phyloP scores from a whole-genome alignment of 2,329 filamentous ascomycete species.

The Diaporthe sp. region DNA sequence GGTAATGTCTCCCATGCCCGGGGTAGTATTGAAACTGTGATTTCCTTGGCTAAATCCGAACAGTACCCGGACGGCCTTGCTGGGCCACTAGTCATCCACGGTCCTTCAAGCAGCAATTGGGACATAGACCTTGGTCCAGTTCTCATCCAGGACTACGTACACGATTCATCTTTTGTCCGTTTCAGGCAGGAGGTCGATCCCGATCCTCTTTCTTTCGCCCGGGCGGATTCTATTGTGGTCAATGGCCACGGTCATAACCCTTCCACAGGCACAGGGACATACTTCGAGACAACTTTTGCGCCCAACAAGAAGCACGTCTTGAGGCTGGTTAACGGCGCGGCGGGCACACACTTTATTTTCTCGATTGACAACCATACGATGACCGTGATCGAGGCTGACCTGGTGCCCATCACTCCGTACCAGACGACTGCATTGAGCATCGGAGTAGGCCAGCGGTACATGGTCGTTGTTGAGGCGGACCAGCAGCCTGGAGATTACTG shows the following conservation, averaged over 20 bases:
- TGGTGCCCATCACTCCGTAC: constrained; percentile 57
- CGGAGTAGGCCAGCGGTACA: constrained; percentile 51
- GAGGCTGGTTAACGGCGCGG: constrained; percentile 57
- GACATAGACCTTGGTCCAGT: constrained; percentile 62
- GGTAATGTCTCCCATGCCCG: constrained; percentile 47
- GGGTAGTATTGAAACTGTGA: constrained; percentile 39
- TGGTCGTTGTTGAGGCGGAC: constrained; percentile 55
- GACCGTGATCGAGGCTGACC: constrained; percentile 60
- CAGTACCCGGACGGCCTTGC: constrained; percentile 58
- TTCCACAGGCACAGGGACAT: constrained; percentile 38
- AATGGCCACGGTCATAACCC: constrained; percentile 49
- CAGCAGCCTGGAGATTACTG: constrained; percentile 41
- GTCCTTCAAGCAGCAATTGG: constrained; percentile 58
- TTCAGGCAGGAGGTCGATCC: constrained; percentile 41
- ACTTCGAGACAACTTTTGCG: constrained; percentile 42
- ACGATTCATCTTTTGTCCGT: constrained; percentile 43
- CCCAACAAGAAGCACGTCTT: constrained; percentile 56
- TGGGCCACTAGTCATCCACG: constrained; percentile 62
- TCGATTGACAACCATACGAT: constrained; percentile 62
- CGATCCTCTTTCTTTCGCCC: constrained; percentile 11
- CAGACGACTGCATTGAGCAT: constrained; percentile 43
- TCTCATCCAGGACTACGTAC: constrained; percentile 63
- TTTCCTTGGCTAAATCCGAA: constrained; percentile 42
- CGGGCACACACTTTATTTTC: constrained; percentile 52
- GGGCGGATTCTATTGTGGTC: constrained; percentile 49